phyloP scores from a whole-genome alignment of 306 rosid genomes.

The Glycine latifolia region DNA sequence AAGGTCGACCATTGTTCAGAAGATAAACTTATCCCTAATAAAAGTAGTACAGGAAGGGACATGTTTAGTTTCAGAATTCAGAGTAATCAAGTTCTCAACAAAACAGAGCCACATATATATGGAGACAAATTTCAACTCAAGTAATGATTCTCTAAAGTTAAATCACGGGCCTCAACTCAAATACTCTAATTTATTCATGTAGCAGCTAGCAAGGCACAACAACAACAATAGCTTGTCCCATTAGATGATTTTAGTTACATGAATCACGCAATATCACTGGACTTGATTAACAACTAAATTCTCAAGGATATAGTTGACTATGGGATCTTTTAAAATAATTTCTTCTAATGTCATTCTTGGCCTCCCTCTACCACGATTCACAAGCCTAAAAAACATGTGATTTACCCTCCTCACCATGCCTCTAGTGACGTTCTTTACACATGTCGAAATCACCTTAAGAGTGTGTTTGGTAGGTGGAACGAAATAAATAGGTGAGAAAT shows the following conservation, averaged over 20 bases:
- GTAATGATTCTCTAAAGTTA: slow-evolving; percentile 13
- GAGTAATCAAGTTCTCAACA: slow-evolving; percentile 20
- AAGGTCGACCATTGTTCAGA: slow-evolving; percentile 79
- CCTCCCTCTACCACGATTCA: background rate
- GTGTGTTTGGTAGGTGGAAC: no score
- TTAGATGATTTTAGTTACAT: background rate
- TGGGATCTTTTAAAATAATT: background rate
- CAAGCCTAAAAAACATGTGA: background rate
- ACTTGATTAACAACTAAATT: background rate
- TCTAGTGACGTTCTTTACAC: background rate
- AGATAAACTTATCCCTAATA: slow-evolving; percentile 74
- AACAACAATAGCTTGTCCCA: background rate
- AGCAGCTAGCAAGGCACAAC: background rate
- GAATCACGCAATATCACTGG: background rate
- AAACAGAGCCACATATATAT: slow-evolving; percentile 20
- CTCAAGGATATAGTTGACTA: background rate
- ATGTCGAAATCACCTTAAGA: no score
- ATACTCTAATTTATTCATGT: slow-evolving; percentile 9
- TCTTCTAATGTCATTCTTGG: background rate
- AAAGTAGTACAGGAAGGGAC: slow-evolving; percentile 32
- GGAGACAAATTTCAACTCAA: slow-evolving; percentile 9
- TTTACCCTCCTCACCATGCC: background rate
- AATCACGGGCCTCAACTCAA: background rate
- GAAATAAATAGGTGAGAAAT: no score
- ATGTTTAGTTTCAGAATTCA: slow-evolving; percentile 6